Conservation (phyloP, 257 asterid species). For the Solanum etuberosum region DNA sequence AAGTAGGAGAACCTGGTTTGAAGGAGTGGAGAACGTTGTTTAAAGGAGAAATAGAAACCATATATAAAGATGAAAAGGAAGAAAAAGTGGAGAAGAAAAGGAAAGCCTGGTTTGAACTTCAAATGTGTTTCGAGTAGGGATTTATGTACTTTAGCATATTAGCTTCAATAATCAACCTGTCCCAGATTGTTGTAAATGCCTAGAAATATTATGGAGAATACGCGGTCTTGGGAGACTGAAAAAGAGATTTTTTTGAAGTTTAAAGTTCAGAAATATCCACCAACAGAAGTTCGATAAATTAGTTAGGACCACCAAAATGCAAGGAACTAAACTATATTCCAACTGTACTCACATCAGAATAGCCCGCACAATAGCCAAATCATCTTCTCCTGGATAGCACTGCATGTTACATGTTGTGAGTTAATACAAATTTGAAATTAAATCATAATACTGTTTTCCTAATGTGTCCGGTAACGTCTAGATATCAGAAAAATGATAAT, state of each 20-base stretch:
- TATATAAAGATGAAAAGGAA: neutral
- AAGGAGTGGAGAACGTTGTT: neutral
- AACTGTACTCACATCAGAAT: conserved; percentile 66
- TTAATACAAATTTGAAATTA: neutral
- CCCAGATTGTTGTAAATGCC: neutral
- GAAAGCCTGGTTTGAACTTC: neutral
- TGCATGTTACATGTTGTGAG: conserved; percentile 25
- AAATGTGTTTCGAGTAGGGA: neutral
- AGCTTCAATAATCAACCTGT: neutral
- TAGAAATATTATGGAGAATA: neutral
- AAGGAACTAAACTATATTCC: neutral
- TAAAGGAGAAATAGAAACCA: neutral
- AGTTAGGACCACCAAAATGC: neutral
- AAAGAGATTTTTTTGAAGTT: neutral
- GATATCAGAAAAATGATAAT: neutral
- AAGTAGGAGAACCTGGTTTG: neutral
- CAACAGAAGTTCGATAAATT: neutral
- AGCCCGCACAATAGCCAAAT: conserved; percentile 82
- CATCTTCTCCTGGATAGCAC: conserved; percentile 99
- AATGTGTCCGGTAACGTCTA: neutral
- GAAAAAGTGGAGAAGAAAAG: neutral
- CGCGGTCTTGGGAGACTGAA: neutral
- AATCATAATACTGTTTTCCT: neutral
- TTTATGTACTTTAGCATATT: neutral
- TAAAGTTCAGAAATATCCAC: neutral